Evolutionary conservation across 139 green algal genomes (phyloP).

Genomic region (Nannochloris sp.): DNA sequence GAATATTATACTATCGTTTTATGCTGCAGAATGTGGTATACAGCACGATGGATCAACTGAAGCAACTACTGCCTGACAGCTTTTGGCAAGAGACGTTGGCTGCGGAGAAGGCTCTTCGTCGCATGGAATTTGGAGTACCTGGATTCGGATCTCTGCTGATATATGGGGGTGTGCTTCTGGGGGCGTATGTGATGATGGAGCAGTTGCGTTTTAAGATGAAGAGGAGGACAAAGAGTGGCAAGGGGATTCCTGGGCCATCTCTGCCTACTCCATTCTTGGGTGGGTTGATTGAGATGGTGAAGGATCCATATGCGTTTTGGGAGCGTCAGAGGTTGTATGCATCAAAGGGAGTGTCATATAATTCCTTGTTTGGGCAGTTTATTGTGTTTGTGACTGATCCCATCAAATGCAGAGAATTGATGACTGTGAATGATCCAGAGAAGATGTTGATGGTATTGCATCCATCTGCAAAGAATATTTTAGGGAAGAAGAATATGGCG

Average conservation of each 20-base stretch:
- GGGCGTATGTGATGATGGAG: constrained; percentile 43
- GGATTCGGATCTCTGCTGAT: constrained; percentile 18
- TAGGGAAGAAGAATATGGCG: constrained; percentile 71
- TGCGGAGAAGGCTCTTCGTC: neutral
- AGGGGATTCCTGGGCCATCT: constrained; percentile 36
- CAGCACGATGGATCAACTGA: no score
- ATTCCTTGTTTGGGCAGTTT: constrained; percentile 63
- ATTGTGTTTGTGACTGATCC: constrained; percentile 73
- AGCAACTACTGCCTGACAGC: no score
- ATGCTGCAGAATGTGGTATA: no score
- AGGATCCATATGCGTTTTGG: constrained; percentile 51
- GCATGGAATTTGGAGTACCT: neutral
- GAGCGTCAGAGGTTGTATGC: constrained; percentile 27
- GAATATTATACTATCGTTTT: no score
- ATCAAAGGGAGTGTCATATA: constrained; percentile 55
- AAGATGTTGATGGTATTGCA: constrained; percentile 69
- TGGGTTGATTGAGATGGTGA: constrained; percentile 70
- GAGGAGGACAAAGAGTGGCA: constrained; percentile 15
- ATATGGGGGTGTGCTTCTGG: constrained; percentile 13
- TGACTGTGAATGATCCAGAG: constrained; percentile 45
- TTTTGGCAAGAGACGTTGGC: neutral
- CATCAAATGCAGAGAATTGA: constrained; percentile 50
- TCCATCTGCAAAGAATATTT: constrained; percentile 65
- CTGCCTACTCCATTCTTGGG: constrained; percentile 58
- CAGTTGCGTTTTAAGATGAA: constrained; percentile 42